Evolutionary conservation across 495 filamentous ascomycete species (phyloP), one percentile per base, ranked within the genome.

Genomic region (Cetradonia linearis): DNA sequence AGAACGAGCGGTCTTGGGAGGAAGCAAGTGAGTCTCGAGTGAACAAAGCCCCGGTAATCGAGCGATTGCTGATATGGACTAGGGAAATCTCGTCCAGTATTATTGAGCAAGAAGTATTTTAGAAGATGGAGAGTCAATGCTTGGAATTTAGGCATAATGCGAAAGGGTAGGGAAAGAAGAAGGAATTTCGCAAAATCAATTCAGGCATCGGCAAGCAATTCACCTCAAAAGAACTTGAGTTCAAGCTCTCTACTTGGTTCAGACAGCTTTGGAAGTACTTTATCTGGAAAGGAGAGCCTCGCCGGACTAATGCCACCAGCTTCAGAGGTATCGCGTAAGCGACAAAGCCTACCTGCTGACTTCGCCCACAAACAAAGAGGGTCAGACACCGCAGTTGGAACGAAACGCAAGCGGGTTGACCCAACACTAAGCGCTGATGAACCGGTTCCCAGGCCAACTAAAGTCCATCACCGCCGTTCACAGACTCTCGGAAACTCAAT

Each of bases 1-100:
- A 68, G 33, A 62, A 68, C 47, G 66, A 68, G 30, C 46, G 38
- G 20, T 68, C 66, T 14, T 68, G 66, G 66, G 57, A 59, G 36
- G 50, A 55, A 60, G 64, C 66, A 58, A 52, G 66, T 68, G 37
- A 65, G 66, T 68, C 33, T 44, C 33, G 7, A 11, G 42, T 16
- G 10, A 14, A 14, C 38, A 33, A 61, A 16, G 33, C 10, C 25
- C 18, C 23, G 42, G 42, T 23, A 16, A 28, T n/a, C 27, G 42
- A 54, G 30, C 44, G 20, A 47, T 42, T 57, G 62, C 64, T 66
- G 57, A 68, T 55, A 9, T 25, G 42, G 8, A 52, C 33, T 59
- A 68, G 66, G 66, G 18, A 64, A 61, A 42, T 63, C 55, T 57
- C 66, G 66, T 36, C 13, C 16, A 2, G 10, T 52, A 5, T 47